Base-by-base conservation (phyloP, 1,284 basidiomycete genomes). In the Chondrostereum purpureum region DNA sequence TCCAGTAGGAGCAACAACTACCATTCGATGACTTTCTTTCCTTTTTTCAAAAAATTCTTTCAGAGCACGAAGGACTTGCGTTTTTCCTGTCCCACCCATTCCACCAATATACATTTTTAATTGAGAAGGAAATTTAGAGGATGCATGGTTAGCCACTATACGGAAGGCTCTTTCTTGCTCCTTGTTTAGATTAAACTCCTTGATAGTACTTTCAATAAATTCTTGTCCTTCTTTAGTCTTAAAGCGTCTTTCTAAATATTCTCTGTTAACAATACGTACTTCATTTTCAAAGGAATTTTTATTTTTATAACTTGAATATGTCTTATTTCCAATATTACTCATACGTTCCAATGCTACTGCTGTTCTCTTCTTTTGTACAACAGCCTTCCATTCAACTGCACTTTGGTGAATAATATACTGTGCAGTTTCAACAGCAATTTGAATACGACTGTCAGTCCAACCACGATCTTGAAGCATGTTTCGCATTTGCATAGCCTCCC, bases 1-100 rank as follows among this genome's bases (percentile, higher is more conserved):
- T 1, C 69, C 66, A 1, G 68, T 70, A 1, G 65, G 67, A 6
- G 66, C 68, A 1, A 67, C 44, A 6, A 61, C 39, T 0, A 59
- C 23, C 34, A 67, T 62, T 18, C 57, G 20, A 43, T 63, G 52
- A 12, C 39, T 24, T 36, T 65, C 57, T 3, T 56, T 50, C 21
- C 53, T 36, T 12, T 16, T 2, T 5, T 43, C 34, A 47, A 70
- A 66, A n/a, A 65, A 66, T 14, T 8, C 3, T 4, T 46, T 52
- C 0, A 62, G 18, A 4, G 59, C 57, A n/a, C 55, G 48, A 1
- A 65, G 50, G 0, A 70, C 67, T 17, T n/a, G n/a, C n/a, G n/a
- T n/a, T n/a, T n/a, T n/a, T n/a, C n/a, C n/a, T n/a, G n/a, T n/a
- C n/a, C n/a, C n/a, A n/a, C n/a, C n/a, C n/a, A n/a, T n/a, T n/a